phyloP scores from a whole-genome alignment of 2,329 filamentous ascomycete species.

The Talaromyces rugulosus region DNA sequence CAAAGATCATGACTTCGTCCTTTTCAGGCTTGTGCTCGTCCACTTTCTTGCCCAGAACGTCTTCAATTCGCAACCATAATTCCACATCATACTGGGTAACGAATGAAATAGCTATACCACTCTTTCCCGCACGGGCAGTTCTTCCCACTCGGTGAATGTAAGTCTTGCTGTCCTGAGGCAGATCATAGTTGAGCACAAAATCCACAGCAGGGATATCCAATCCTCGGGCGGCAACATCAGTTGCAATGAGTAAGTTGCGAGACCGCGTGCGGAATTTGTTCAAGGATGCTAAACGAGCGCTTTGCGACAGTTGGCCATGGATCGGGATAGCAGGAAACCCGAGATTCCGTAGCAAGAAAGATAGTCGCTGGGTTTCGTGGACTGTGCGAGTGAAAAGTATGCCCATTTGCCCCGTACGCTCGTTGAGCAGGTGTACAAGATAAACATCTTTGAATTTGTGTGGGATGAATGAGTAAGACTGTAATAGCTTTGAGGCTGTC shows the following conservation, averaged over 20 bases:
- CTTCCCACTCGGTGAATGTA: slow-evolving; percentile 88
- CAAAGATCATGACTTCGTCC: slow-evolving; percentile 82
- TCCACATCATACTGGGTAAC: slow-evolving; percentile 87
- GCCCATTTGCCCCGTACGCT: slow-evolving; percentile 74
- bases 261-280: slow-evolving; percentile 81
- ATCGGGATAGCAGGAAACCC: slow-evolving; percentile 89
- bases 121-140: slow-evolving; percentile 81
- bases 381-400: slow-evolving; percentile 93
- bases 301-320: slow-evolving; percentile 87
- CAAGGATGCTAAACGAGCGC: slow-evolving; percentile 79
- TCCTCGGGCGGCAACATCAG: slow-evolving; percentile 86
- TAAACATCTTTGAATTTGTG: slow-evolving; percentile 86
- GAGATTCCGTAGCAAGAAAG: slow-evolving; percentile 77
- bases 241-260: slow-evolving; percentile 76
- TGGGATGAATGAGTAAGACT: slow-evolving; percentile 82
- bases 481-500: slow-evolving; percentile 82
- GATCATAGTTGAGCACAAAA: slow-evolving; percentile 78
- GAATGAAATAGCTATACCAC: slow-evolving; percentile 72
- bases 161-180: slow-evolving; percentile 81
- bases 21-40: slow-evolving; percentile 64
- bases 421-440: slow-evolving; percentile 79
- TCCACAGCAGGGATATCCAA: slow-evolving; percentile 88
- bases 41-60: slow-evolving; percentile 73
- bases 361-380: slow-evolving; percentile 80
- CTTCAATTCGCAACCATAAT: slow-evolving; percentile 75